Conservation (phyloP, 306 rosid species). For the Hippophae rhamnoides region DNA sequence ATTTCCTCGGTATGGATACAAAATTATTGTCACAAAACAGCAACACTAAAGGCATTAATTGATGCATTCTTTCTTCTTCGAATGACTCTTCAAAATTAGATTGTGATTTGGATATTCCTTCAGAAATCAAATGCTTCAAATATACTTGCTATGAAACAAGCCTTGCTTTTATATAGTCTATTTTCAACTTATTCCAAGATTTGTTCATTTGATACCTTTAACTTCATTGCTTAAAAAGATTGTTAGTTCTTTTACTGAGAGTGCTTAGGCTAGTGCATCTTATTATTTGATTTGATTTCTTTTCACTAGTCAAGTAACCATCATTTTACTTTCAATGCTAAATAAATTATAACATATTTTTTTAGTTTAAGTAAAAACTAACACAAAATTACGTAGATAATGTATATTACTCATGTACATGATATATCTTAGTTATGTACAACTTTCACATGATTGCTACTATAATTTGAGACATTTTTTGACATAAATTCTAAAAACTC, state of each 20-base stretch:
- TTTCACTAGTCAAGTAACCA: conserved; percentile 77
- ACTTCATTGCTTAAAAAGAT: conserved; percentile 78
- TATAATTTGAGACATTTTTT: no score
- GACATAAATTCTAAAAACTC: no score
- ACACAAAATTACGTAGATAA: no score
- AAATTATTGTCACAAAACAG: conserved; percentile 32
- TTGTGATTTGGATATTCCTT: conserved; percentile 53
- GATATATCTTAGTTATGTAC: no score
- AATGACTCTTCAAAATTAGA: conserved; percentile 66
- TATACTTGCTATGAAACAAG: conserved; percentile 59
- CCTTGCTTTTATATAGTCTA: conserved; percentile 47
- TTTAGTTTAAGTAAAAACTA: not conserved
- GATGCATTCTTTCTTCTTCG: conserved; percentile 62
- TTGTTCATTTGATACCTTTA: conserved; percentile 60
- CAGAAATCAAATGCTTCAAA: conserved; percentile 30
- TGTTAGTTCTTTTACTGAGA: conserved; percentile 75
- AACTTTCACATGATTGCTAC: no score
- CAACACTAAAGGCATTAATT: conserved; percentile 35
- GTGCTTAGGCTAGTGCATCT: conserved; percentile 74
- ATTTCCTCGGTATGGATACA: conserved; percentile 67
- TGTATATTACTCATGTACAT: no score
- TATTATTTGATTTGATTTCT: conserved; percentile 78
- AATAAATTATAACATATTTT: no score
- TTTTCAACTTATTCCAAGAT: conserved; percentile 66
- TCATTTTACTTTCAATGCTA: not conserved